Base-by-base conservation (phyloP, 805 yeast genomes). In the Metschnikowia peoriensis region DNA sequence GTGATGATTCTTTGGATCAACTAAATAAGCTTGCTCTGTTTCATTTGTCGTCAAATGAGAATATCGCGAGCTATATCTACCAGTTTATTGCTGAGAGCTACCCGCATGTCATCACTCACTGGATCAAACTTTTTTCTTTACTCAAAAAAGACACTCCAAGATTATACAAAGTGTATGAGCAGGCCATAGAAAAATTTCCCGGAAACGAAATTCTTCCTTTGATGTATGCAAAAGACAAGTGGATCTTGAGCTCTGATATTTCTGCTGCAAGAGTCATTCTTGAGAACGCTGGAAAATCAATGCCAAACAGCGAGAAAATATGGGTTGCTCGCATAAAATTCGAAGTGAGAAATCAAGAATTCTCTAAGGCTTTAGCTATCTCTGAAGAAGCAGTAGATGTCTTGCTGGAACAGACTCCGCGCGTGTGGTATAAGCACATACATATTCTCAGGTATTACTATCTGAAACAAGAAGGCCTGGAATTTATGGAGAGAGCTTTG, bases 321-420 rank as follows among this genome's bases (percentile, higher is more conserved):
- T 85, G 90, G 89, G 70, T 86, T 46, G 93, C 93, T 0, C 76
- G 85, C n/a, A 73, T 86, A 27, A 86, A 88, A 57, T 67, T 90
- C 35, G 88, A 88, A 51, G 69, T 72, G 15, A 74, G 74, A 22
- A 67, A 72, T 6, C 66, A 69, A 5, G 63, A 78, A 17, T 49
- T 49, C 29, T 14, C 41, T 9, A 41, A 38, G 16, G 52, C 52
- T 4, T 85, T 86, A 0, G 56, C 71, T 4, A 32, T 60, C 4
- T 67, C 77, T 0, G 65, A 70, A 1, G 46, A 44, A n/a, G 56
- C 65, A 17, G 17, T 67, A 11, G 17, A 45, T 7, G 28, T 41
- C 5, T 41, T 53, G 8, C 42, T 43, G 7, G 45, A 38, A 6
- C 16, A 53, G 1, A 68, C 80, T 5, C 79, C 81, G 17, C 67